Evolutionary conservation across 768 basidiomycete species (phyloP).

Genomic region (Mycena amicta): DNA sequence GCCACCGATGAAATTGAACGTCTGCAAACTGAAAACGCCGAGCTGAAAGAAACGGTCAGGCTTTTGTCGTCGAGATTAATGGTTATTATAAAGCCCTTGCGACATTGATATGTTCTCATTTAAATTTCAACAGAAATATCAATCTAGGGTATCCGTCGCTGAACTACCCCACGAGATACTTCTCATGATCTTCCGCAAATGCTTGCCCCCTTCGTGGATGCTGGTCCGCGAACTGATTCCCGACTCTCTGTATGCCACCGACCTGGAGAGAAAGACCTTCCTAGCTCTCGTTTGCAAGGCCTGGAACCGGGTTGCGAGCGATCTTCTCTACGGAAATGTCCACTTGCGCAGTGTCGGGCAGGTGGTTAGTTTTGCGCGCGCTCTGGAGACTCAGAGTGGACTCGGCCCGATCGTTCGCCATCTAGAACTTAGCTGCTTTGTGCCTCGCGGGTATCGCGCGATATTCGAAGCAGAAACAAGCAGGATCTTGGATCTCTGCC

Average conservation of each 20-base stretch:
- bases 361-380: slow-evolving; percentile 22
- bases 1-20: background rate
- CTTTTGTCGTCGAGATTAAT: background rate
- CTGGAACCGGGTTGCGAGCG: slow-evolving; percentile 28
- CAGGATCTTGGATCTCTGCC: slow-evolving; percentile 1
- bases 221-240: slow-evolving; percentile 21
- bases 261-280: slow-evolving; percentile 23
- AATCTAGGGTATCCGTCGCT: background rate
- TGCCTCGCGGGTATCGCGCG: slow-evolving; percentile 11
- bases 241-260: slow-evolving; percentile 26
- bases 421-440: slow-evolving; percentile 15
- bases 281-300: slow-evolving; percentile 28
- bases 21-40: background rate
- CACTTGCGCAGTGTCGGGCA: slow-evolving; percentile 27
- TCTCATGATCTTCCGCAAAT: slow-evolving; percentile 25
- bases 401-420: slow-evolving; percentile 17
- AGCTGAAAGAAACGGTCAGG: background rate
- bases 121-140: background rate
- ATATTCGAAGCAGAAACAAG: slow-evolving; percentile 9
- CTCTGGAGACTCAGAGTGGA: slow-evolving; percentile 16
- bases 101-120: background rate
- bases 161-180: slow-evolving; percentile 28
- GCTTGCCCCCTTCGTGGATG: slow-evolving; percentile 27
- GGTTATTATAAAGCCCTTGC: background rate
- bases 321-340: slow-evolving; percentile 30